phyloP scores from a whole-genome alignment of 306 rosid species.

The Rosa multiflora region DNA sequence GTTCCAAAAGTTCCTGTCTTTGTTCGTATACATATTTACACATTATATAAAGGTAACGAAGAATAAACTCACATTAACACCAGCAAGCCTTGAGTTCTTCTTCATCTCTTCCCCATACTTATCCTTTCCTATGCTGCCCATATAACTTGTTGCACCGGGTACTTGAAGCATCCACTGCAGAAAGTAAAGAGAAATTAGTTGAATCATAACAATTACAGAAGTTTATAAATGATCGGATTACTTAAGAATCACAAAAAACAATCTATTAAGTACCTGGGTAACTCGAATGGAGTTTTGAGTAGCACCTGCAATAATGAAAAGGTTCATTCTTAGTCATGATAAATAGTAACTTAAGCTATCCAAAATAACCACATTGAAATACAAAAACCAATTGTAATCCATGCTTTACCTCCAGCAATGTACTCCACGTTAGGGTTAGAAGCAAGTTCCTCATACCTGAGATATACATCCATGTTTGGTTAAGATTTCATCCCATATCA shows the following conservation, averaged over 20 bases:
- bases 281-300: slow-evolving; percentile 86
- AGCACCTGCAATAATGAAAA: slow-evolving; percentile 57
- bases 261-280: slow-evolving; percentile 64
- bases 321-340: background rate
- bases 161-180: slow-evolving; percentile 87
- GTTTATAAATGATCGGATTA: background rate
- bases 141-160: slow-evolving; percentile 87
- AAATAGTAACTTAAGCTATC: background rate
- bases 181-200: background rate
- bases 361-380: background rate
- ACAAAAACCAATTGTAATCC: background rate
- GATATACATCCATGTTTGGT: slow-evolving; percentile 3
- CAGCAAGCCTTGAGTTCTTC: slow-evolving; percentile 61
- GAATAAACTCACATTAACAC: slow-evolving; percentile 64
- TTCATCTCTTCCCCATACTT: slow-evolving; percentile 89
- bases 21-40: background rate
- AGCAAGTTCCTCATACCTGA: slow-evolving; percentile 78
- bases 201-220: background rate
- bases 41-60: background rate
- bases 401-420: slow-evolving; percentile 83
- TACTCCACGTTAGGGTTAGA: slow-evolving; percentile 64
- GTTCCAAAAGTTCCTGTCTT: background rate
- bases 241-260: background rate
- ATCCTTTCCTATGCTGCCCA: slow-evolving; percentile 96
- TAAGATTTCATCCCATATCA: background rate